phyloP scores from a whole-genome alignment of 2,329 filamentous ascomycete genomes.

The Colletotrichum sojae region DNA sequence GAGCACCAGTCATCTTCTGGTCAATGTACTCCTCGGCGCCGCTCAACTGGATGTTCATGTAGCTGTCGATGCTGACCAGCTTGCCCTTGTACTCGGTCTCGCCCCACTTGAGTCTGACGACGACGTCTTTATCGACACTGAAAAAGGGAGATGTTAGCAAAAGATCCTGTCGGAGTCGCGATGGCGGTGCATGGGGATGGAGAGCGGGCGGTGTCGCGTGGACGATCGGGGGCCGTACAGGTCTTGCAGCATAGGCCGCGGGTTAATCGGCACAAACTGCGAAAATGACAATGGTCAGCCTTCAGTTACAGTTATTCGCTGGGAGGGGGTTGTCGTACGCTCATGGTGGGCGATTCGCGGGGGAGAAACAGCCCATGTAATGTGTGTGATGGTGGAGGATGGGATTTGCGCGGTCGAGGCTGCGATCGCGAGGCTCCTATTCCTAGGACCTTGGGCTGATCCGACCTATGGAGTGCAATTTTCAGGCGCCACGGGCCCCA shows the following conservation, averaged over 20 bases:
- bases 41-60: conserved; percentile 98
- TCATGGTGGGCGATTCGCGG: conserved; percentile 50
- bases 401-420: conserved; percentile 39
- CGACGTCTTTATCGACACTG: conserved; percentile 90
- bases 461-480: conserved; percentile 14
- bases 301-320: background rate
- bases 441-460: conserved; percentile 1
- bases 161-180: conserved; percentile 15
- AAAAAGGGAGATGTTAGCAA: background rate
- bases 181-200: background rate
- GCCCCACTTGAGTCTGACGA: conserved; percentile 97
- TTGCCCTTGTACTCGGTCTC: conserved; percentile 97
- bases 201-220: background rate
- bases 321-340: conserved; percentile 45
- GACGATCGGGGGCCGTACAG: conserved; percentile 71
- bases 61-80: conserved; percentile 93
- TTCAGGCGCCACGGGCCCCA: conserved; percentile 27
- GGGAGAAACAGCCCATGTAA: conserved; percentile 40
- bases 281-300: background rate
- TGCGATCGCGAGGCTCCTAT: conserved; percentile 34
- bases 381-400: conserved; percentile 35
- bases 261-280: conserved; percentile 93
- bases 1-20: conserved; percentile 84
- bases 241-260: conserved; percentile 94
- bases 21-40: conserved; percentile 94